Evolutionary conservation across 495 filamentous ascomycete genomes (phyloP), one percentile per base, ranked within the genome.

Genomic region (Penicillium silybi): DNA sequence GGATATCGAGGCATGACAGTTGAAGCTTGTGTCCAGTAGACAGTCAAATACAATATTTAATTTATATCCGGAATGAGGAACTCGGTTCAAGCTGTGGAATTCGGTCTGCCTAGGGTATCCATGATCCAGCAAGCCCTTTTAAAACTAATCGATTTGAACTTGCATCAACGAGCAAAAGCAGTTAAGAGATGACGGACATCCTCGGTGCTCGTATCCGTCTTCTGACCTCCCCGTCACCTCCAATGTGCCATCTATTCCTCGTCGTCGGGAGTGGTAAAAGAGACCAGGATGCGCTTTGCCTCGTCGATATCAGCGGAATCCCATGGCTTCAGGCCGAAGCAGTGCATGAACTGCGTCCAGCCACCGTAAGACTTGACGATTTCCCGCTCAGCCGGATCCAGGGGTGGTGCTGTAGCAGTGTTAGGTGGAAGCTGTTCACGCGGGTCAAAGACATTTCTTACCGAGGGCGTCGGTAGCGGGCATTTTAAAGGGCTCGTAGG

Each of bases 291-390:
- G 4, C 19, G 27, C 49, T 60, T 53, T 0, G 44, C 65, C 42
- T 72, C 67, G 5, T 61, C 46, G 0, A 25, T 48, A 43, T 72
- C 69, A 2, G 66, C 65, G 0, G 25, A 2, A 0, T 71, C 37
- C 57, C 55, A 64, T 0, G 68, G 64, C 41, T 71, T 71, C 22
- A 73, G 46, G 0, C 58, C 62, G 41, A 48, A 70, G 10, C 15
- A 48, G 0, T 11, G 6, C 53, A 71, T 46, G 39, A 71, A 73
- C 7, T 20, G 8, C 0, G 62, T 59, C 70, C 68, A 73, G 18
- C 63, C 60, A 2, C 65, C 70, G 38, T 68, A 73, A 22, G 44
- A 34, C 40, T 67, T 68, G 20, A 73, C 65, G 18, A 67, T 64
- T 0, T 38, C 44, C 10, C 63, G 61, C 38, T 73, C 63, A 8